Evolutionary conservation across 2,329 filamentous ascomycete species (phyloP), one percentile per base, ranked within the genome.

Genomic region (Claviceps sp.): DNA sequence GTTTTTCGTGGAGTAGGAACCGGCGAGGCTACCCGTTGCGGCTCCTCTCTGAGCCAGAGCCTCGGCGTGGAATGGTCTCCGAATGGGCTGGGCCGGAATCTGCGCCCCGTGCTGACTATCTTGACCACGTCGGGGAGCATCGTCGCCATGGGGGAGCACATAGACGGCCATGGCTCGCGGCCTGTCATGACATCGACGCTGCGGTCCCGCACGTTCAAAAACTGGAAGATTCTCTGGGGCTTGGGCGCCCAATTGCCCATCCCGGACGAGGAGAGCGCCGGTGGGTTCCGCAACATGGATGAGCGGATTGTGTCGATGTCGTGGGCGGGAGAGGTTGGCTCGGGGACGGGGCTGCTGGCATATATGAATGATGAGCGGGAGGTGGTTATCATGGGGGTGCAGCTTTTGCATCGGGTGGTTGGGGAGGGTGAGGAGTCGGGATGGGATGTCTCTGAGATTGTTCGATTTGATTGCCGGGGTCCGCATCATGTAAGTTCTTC

Each of bases 31-130:
- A 74, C 74, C 0, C 70, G 70, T 16, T 68, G 70, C 2, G 77
- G 76, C 4, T 65, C 63, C 5, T 72, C 74, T 3, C 67, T 81
- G 58, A 79, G 77, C 55, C 77, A 81, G 57, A 70, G 77, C 16
- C 70, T 79, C 14, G 63, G 68, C 8, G 56, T 81, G 20, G 73
- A 70, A 47, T 82, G 78, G 78, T 81, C 77, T n/a, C 77, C 78
- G 0, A 65, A 64, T n/a, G 76, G 75, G 1, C 62, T 82, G n/a
- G 78, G 78, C 1, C 70, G 71, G 42, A 78, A 79, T 58, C 61
- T 70, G 7, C 69, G 78, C 1, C 71, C 77, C 1, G 70, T 79
- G 5, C 64, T 82, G 37, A 70, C 67, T 14, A 72, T 74, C 4
- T 61, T 81, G 55, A 72, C 73, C 1, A 74, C 74, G 8, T 70